These are phyloP conservation scores for Filosporella fistucella DNA, from an alignment of 495 filamentous ascomycete genomes.

Conservation along the genomic window DNA sequence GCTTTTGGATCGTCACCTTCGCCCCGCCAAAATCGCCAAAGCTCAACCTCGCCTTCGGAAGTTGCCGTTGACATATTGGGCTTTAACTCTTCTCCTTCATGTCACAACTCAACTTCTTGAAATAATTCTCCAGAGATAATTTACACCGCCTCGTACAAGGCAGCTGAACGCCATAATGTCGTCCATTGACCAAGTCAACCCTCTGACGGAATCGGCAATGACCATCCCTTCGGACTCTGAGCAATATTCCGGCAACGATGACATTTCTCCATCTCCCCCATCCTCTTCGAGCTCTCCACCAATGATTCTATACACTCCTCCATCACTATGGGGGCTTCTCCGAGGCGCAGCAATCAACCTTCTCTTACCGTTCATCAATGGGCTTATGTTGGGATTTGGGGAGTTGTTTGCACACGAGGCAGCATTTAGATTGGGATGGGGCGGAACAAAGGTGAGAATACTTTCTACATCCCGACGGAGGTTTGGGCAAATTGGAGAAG, in stretches of 20 bases:
- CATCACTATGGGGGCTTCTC: conserved; percentile 77
- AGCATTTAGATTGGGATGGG: conserved; percentile 90
- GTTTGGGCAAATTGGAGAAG: too few species aligned
- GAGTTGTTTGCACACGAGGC: conserved; percentile 95
- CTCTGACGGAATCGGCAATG: conserved; percentile 72
- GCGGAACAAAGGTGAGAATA: conserved; percentile 78
- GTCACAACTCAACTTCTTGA: too few species aligned
- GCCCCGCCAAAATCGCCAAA: too few species aligned
- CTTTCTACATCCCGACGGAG: neutral
- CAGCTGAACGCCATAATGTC: conserved; percentile 29
- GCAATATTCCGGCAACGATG: conserved; percentile 70
- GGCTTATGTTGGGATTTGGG: conserved; percentile 96
- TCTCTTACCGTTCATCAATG: conserved; percentile 91
- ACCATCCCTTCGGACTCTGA: conserved; percentile 90
- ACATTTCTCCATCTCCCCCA: conserved; percentile 51
- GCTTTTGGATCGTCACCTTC: too few species aligned
- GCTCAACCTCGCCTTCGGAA: too few species aligned
- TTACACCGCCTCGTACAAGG: too few species aligned
- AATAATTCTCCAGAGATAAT: too few species aligned
- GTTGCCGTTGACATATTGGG: too few species aligned
- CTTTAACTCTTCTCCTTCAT: too few species aligned
- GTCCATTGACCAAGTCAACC: conserved; percentile 35
- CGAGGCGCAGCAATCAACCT: conserved; percentile 94
- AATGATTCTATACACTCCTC: conserved; percentile 83
- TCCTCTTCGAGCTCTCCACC: conserved; percentile 67